A percentile compares a stretch with the other conserved stretches of the same genome.
phyloP scores from a whole-genome alignment of 257 asterid species.

The Ehretia macrophylla region DNA sequence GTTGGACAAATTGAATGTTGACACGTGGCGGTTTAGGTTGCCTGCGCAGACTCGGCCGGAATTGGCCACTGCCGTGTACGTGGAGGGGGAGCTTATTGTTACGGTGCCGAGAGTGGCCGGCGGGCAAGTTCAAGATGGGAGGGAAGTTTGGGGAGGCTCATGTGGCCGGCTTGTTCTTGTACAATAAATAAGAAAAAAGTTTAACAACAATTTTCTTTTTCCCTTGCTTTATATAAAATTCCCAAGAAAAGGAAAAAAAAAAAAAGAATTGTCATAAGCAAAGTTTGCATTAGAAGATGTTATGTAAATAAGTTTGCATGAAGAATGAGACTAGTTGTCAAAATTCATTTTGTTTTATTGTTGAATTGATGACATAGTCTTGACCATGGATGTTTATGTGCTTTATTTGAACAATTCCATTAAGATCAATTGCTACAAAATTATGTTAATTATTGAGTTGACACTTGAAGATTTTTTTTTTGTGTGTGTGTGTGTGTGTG shows the following conservation, averaged over 20 bases:
- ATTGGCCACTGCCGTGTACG: constrained; percentile 38
- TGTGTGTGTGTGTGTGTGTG: too few relatives aligned
- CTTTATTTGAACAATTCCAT: too few relatives aligned
- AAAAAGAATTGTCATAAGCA: not conserved
- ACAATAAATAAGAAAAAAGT: constrained; percentile 19
- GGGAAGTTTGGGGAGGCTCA: constrained; percentile 22
- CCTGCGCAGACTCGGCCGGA: constrained; percentile 47
- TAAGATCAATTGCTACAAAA: too few relatives aligned
- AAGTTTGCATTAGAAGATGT: not conserved
- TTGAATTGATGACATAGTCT: too few relatives aligned
- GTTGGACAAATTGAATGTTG: constrained; percentile 46
- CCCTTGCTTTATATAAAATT: not conserved
- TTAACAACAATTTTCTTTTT: not conserved
- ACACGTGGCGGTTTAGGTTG: constrained; percentile 62
- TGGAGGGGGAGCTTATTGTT: constrained; percentile 41
- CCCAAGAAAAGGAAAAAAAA: not conserved
- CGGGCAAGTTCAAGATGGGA: constrained; percentile 20
- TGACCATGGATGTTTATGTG: too few relatives aligned
- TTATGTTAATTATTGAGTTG: too few relatives aligned
- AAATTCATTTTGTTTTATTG: too few relatives aligned
- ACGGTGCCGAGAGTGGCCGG: constrained; percentile 52
- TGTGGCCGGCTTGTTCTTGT: constrained; percentile 35
- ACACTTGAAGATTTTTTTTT: too few relatives aligned
- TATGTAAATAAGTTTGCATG: too few relatives aligned
- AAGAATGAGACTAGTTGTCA: too few relatives aligned